Evolutionary conservation across 2,329 filamentous ascomycete genomes (phyloP), one percentile per base, ranked within the genome.

Genomic region (Beauveria sp.): DNA sequence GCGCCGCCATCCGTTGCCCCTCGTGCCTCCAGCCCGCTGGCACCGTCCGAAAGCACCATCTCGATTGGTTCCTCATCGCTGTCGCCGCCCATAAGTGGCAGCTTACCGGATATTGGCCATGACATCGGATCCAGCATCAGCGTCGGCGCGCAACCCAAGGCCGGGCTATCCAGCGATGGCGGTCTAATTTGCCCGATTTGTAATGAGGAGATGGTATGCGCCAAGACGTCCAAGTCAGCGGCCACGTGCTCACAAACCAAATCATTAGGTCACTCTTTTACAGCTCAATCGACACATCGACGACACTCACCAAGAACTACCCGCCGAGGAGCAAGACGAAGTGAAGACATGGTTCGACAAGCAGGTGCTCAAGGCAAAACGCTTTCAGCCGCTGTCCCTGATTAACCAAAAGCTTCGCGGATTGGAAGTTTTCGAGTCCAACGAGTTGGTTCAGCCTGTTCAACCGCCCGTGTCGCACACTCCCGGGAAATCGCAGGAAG

Each of bases 331-430:
- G 71, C 93, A 96, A 72, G 91, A 96, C 74, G 91, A 97, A 75
- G 92, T 96, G 68, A 96, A 96, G 78, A 93, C 92, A 46, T 97
- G 93, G 93, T 96, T 97, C 76, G 91, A 96, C 78, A 89, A 91
- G 71, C 93, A 96, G 75, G 93, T 97, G 75, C 83, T 90, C 67
- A 96, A 96, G 74, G 93, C 93, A 12, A 96, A 95, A 75, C 88
- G 88, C 66, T 96, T 97, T 73, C 93, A 97, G 71, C 93, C 93
- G 0, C 83, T 97, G 1, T 93, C 92, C 1, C 83, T 96, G 4
- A 84, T 97, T 69, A 96, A 96, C 76, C 92, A 96, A 76, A 97
- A 96, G 72, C 82, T 97, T 24, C 92, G 95, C 63, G 92, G 92
- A 10, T 81, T 97, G 49, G 93, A 97, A 61, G 91, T 96, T 16